Percentiles rank a stretch among this genome's conserved stretches.
These are phyloP conservation scores for Pichia sp. DNA, from an alignment of 1,139 yeast genomes.

Conservation along the genomic window DNA sequence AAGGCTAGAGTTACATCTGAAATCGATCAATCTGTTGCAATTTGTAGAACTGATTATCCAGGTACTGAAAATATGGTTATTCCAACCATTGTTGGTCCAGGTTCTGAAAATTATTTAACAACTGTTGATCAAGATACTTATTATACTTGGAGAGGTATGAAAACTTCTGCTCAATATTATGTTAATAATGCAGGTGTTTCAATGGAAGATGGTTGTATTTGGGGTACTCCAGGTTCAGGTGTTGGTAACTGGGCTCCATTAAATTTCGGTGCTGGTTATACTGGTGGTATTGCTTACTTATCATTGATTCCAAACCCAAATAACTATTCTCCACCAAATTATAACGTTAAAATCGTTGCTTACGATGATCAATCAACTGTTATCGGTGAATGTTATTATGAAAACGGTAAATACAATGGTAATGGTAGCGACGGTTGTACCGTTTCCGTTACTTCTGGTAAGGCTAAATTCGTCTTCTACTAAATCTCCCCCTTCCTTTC, in stretches of 20 bases:
- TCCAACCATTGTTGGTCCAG: conserved; percentile 64
- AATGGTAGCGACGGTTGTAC: conserved; percentile 70
- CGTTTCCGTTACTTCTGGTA: conserved; percentile 59
- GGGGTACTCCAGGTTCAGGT: conserved; percentile 61
- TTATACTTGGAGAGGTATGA: conserved; percentile 58
- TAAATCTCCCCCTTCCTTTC: background rate
- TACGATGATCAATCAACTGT: conserved; percentile 43
- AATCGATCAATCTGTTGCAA: conserved; percentile 52
- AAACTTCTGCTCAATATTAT: conserved; percentile 71
- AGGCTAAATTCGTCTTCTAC: conserved; percentile 62
- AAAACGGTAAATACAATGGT: conserved; percentile 56
- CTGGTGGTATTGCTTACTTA: conserved; percentile 54
- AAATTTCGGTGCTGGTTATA: conserved; percentile 67
- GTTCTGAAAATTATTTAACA: conserved; percentile 49
- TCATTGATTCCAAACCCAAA: conserved; percentile 81
- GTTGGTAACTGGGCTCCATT: conserved; percentile 84
- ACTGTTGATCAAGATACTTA: conserved; percentile 59
- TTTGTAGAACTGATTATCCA: conserved; percentile 84
- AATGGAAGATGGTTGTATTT: conserved; percentile 64
- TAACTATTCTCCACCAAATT: conserved; percentile 55
- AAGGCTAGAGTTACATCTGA: conserved; percentile 54
- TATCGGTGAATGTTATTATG: conserved; percentile 58
- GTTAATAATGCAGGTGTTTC: conserved; percentile 78
- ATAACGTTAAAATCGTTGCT: conserved; percentile 62
- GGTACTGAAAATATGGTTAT: conserved; percentile 85